Conservation (phyloP, 148 eudicot genomes). For the Nepenthes gracilis region DNA sequence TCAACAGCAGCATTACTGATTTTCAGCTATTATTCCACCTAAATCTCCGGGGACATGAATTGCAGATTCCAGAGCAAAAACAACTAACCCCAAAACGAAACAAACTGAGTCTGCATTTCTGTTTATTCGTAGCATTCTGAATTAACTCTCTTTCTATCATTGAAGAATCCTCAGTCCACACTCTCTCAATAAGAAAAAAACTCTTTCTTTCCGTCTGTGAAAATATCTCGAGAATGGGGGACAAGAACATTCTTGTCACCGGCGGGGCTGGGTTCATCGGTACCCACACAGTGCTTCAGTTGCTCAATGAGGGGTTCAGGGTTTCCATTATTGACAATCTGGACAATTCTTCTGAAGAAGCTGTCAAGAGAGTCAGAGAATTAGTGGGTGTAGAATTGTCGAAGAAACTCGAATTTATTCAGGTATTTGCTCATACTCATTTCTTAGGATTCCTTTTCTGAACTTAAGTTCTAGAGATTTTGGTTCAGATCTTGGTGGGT, state of each 20-base stretch:
- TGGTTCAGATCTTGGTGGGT: background rate
- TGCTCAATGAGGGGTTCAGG: slow-evolving; percentile 49
- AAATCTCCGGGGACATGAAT: no score
- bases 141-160: no score
- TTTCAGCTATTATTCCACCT: no score
- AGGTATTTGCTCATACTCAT: slow-evolving; percentile 19
- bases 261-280: slow-evolving; percentile 93
- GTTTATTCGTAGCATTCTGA: no score
- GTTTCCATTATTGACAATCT: slow-evolving; percentile 69
- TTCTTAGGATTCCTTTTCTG: background rate
- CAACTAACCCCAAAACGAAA: no score
- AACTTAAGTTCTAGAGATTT: background rate
- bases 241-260: slow-evolving; percentile 46
- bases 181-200: no score
- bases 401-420: slow-evolving; percentile 43
- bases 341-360: slow-evolving; percentile 56
- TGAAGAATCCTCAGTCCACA: no score
- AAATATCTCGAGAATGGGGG: slow-evolving; percentile 1
- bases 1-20: no score
- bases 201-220: no score
- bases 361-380: slow-evolving; percentile 36
- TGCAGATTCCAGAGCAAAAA: no score
- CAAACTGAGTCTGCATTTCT: no score
- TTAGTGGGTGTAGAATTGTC: slow-evolving; percentile 49
- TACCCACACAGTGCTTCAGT: slow-evolving; percentile 58